These are phyloP conservation scores for Boehmeria nivea DNA, from an alignment of 306 rosid genomes.

Conservation along the genomic window DNA sequence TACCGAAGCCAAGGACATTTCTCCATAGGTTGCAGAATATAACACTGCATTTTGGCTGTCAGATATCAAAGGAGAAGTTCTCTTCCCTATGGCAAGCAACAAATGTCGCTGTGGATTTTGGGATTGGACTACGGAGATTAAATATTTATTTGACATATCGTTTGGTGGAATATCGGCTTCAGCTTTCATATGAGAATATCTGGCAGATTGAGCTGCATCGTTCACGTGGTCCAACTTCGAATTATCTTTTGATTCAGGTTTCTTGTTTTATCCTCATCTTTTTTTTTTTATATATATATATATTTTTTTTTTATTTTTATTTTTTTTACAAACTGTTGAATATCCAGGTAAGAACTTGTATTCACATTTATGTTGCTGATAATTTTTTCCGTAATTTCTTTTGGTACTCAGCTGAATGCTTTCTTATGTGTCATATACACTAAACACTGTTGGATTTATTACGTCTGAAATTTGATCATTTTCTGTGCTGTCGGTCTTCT, in stretches of 20 bases:
- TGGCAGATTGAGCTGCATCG: conserved; percentile 55
- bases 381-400: too few relatives aligned
- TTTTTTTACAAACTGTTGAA: too few relatives aligned
- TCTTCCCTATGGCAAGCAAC: conserved; percentile 26
- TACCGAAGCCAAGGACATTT: conserved; percentile 38
- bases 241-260: conserved; percentile 79
- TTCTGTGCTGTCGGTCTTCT: too few relatives aligned
- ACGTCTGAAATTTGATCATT: too few relatives aligned
- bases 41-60: conserved; percentile 59
- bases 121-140: conserved; percentile 37
- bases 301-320: too few relatives aligned
- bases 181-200: conserved; percentile 54
- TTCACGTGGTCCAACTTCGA: conserved; percentile 31
- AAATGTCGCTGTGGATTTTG: conserved; percentile 45
- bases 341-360: background rate
- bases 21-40: conserved; percentile 30
- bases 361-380: too few relatives aligned
- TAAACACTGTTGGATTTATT: too few relatives aligned
- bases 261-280: background rate
- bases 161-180: conserved; percentile 36
- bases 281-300: too few relatives aligned
- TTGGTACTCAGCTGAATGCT: too few relatives aligned
- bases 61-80: conserved; percentile 40
- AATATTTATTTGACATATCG: conserved; percentile 27
- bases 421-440: too few relatives aligned